Evolutionary conservation across 2,329 filamentous ascomycete species (phyloP).

Genomic region (Colletotrichum sp.): DNA sequence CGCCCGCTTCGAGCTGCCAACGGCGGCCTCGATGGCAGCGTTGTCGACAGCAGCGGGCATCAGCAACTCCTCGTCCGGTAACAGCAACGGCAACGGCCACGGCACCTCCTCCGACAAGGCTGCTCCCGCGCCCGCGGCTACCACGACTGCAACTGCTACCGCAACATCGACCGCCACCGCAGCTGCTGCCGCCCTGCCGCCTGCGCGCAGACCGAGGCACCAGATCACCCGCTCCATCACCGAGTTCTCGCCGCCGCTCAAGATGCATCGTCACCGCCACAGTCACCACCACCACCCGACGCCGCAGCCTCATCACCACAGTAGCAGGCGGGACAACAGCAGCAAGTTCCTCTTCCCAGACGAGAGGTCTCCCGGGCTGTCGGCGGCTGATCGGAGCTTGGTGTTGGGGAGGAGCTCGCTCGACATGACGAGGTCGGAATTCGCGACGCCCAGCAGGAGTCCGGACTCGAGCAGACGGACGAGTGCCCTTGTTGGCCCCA

Average conservation of each 20-base stretch:
- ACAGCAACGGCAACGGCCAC: not conserved
- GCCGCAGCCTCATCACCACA: slow-evolving; percentile 31
- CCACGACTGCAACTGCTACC: not conserved
- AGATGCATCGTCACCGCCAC: slow-evolving; percentile 35
- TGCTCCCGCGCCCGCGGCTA: not conserved
- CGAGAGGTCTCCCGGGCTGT: slow-evolving; percentile 27
- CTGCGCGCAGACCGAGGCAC: slow-evolving; percentile 40
- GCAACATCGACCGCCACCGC: not conserved
- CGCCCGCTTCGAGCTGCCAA: slow-evolving; percentile 14
- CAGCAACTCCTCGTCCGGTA: not conserved
- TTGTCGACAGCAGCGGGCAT: not conserved
- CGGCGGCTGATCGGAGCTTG: slow-evolving; percentile 20
- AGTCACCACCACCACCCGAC: slow-evolving; percentile 39
- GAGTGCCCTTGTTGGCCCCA: slow-evolving; percentile 37
- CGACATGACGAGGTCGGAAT: slow-evolving; percentile 51
- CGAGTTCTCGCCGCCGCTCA: slow-evolving; percentile 55
- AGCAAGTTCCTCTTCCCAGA: slow-evolving; percentile 23
- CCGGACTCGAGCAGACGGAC: slow-evolving; percentile 47
- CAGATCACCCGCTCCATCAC: slow-evolving; percentile 62
- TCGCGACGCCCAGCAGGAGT: slow-evolving; percentile 46
- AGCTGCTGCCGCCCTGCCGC: slow-evolving; percentile 1
- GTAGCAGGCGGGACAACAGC: not conserved
- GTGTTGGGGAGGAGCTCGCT: slow-evolving; percentile 41
- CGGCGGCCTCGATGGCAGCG: slow-evolving; percentile 1
- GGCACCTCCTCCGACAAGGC: not conserved